Evolutionary conservation across 2,329 filamentous ascomycete species (phyloP), one percentile per base, ranked within the genome.

Genomic region (Cryphonectria japonica): DNA sequence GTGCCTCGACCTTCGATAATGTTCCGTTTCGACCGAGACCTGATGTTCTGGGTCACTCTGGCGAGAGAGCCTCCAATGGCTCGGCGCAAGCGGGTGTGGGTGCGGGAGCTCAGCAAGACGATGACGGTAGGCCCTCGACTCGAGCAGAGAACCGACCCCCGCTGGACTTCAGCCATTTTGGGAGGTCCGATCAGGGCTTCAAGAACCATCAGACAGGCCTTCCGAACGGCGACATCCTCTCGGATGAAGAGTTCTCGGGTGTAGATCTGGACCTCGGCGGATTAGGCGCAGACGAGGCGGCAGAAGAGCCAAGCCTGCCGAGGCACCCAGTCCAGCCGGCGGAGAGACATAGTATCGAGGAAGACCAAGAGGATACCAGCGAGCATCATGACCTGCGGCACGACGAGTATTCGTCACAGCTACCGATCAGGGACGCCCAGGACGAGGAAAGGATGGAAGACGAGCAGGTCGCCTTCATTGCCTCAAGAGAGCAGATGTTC

Each of bases 401-500:
- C 50, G 67, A 66, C 16, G 69, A 67, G 52, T 71, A 71, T 32
- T 69, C 69, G 14, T 65, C 70, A 64, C 60, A 68, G 22, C 64
- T 73, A 46, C 69, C 71, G 34, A 57, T 34, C 62, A 69, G 71
- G 16, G 59, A 71, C 37, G 66, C 69, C 46, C 39, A 37, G 37
- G 69, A 67, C 19, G 71, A 73, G 66, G 32, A 61, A 11, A 62
- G 65, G 6, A 71, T 73, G 71, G 46, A 32, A 29, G 59, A 61
- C 9, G 71, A 64, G 26, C 71, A 72, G 64, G 57, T 72, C 22
- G 69, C 69, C 19, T 72, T 70, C 54, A 67, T 72, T 32, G 63
- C 66, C 50, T 72, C 71, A 16, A 68, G 71, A 32, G 69, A 73
- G 39, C 71, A 73, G 63, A 69, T 73, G 66, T 71, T 69, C 52